Conservation (phyloP, 1,284 basidiomycete species). For the Ganoderma leucocontextum region DNA sequence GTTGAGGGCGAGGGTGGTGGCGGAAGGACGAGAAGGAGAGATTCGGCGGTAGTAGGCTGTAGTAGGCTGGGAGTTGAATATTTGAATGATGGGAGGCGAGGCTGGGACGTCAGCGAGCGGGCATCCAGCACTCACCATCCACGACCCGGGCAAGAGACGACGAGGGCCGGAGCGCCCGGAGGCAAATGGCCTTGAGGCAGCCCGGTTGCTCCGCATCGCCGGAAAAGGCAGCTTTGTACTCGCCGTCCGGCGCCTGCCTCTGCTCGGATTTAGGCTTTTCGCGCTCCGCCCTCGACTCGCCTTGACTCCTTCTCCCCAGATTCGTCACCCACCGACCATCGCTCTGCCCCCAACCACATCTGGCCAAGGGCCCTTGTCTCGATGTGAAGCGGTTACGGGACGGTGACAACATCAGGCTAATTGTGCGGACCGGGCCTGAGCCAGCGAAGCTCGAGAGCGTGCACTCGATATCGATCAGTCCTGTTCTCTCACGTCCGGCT, state of each 20-base stretch:
- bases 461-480: constrained; percentile 17
- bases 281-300: neutral
- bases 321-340: constrained; percentile 1
- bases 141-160: neutral
- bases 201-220: constrained; percentile 3
- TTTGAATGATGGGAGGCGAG: constrained; percentile 10
- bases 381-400: neutral
- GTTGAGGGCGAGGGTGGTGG: constrained; percentile 16
- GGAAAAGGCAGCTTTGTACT: neutral
- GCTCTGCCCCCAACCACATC: neutral
- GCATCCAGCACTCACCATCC: neutral
- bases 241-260: neutral
- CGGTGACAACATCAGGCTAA: constrained; percentile 4
- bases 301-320: constrained; percentile 7
- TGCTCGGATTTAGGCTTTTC: constrained; percentile 1
- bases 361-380: neutral
- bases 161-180: constrained; percentile 12
- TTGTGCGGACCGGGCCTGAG: constrained; percentile 19
- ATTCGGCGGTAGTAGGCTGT: constrained; percentile 14
- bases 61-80: neutral
- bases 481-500: constrained; percentile 18
- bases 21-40: constrained; percentile 12
- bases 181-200: constrained; percentile 9
- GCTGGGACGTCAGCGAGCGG: constrained; percentile 2
- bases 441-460: constrained; percentile 12